These are phyloP conservation scores for Venturiaceae sp. DNA, from an alignment of 2,329 filamentous ascomycete genomes.

Conservation along the genomic window DNA sequence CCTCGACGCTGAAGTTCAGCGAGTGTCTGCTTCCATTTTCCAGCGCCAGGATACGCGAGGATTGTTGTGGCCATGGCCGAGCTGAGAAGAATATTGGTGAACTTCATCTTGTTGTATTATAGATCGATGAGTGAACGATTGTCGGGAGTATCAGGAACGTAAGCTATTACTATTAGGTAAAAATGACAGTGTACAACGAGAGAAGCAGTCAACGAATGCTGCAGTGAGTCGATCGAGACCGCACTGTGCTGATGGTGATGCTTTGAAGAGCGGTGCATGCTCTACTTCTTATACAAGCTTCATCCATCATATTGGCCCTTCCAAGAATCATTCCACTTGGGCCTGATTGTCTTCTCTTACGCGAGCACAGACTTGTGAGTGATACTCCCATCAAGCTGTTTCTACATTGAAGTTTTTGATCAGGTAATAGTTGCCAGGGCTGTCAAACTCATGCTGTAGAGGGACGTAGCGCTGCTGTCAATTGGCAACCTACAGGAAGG, in stretches of 20 bases:
- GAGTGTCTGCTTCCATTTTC: slow-evolving; percentile 5
- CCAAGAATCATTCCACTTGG: neutral
- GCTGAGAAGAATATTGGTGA: neutral
- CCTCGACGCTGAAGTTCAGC: slow-evolving; percentile 12
- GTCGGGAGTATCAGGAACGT: no score
- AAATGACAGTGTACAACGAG: neutral
- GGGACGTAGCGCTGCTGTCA: neutral
- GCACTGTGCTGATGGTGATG: neutral
- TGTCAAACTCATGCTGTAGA: neutral
- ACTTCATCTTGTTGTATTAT: neutral
- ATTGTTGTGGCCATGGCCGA: neutral
- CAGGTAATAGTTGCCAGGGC: neutral
- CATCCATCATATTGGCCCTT: neutral
- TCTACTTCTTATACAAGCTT: neutral
- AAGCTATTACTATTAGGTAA: neutral
- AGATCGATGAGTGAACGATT: neutral
- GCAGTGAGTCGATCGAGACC: neutral
- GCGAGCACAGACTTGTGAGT: neutral
- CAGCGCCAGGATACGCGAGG: slow-evolving; percentile 5
- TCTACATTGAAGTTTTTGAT: neutral
- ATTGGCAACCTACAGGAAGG: neutral
- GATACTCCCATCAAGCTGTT: neutral
- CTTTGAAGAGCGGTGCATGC: neutral
- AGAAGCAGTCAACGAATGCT: neutral
- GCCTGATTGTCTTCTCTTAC: neutral